Evolutionary conservation across 192 early-diverging fungal genomes (phyloP), one percentile per base, ranked within the genome.

Genomic region (Mortierella claussenii): DNA sequence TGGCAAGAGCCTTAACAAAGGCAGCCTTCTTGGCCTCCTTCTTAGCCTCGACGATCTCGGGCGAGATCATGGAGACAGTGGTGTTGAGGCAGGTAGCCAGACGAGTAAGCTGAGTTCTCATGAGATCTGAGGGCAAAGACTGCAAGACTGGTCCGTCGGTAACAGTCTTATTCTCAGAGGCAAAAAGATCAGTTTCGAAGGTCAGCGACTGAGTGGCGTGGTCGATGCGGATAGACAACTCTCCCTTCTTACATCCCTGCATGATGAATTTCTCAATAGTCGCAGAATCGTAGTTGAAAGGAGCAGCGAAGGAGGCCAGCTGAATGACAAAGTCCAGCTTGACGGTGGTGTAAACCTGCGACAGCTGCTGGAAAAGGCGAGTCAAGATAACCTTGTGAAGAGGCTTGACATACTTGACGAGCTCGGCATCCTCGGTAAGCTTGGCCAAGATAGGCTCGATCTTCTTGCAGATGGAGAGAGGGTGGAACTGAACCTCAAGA

Each of bases 401-500:
- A 53, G 96, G 94, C 57, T 91, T 89, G 43, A 95, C 93, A 78
- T 99, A 99, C 81, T 92, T 94, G 69, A 84, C 80, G 51, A 96
- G 83, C 58, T 95, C 90, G 44, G 87, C 81, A 68, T 94, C 87
- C 74, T 89, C 83, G 23, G 87, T 79, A 49, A 94, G 78, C 63
- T 89, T 83, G 50, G 85, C 82, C 71, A 99, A 89, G 55, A 97
- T 88, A 20, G 96, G 96, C 42, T 91, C 89, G 62, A 99, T 93
- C 85, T 94, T 96, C 85, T 97, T 92, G 88, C 96, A 95, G 80
- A 99, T 97, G 45, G 95, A 95, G 53, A 99, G 88, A 48, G 98
- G 98, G 69, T 98, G 96, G 91, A 99, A 99, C 79, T 97, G 93
- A 51, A 98, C 96, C 85, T 99, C 98, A 49, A 99, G 86, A 28